phyloP scores from a whole-genome alignment of 768 basidiomycete species.

The Pholiota microspora region DNA sequence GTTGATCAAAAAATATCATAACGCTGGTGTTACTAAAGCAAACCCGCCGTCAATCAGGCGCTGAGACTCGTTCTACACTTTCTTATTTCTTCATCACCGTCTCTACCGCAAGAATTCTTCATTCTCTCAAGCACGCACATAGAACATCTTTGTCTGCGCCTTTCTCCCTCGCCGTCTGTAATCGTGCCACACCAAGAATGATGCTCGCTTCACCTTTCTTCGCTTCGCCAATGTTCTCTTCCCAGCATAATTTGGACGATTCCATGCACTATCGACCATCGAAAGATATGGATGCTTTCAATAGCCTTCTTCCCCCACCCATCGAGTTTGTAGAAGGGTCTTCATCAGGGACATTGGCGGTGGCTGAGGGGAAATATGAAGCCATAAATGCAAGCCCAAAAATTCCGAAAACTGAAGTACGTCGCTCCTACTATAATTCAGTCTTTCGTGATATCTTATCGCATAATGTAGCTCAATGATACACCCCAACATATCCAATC shows the following conservation, averaged over 20 bases:
- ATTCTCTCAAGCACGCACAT: background rate
- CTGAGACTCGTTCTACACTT: slow-evolving; percentile 2
- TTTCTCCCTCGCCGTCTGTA: background rate
- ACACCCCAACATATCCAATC: slow-evolving; percentile 24
- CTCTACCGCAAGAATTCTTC: background rate
- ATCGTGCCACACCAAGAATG: slow-evolving; percentile 24
- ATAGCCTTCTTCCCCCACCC: slow-evolving; percentile 74
- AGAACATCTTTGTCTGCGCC: background rate
- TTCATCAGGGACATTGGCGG: slow-evolving; percentile 69
- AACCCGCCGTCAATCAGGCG: slow-evolving; percentile 1
- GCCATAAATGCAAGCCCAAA: slow-evolving; percentile 74
- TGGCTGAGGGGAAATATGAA: slow-evolving; percentile 75
- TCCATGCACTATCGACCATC: slow-evolving; percentile 59
- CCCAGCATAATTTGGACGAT: slow-evolving; percentile 49
- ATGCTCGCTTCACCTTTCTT: slow-evolving; percentile 72
- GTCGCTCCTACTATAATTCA: slow-evolving; percentile 18
- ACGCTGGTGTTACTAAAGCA: slow-evolving; percentile 5
- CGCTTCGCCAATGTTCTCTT: slow-evolving; percentile 50
- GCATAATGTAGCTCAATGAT: slow-evolving; percentile 16
- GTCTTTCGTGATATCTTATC: slow-evolving; percentile 1
- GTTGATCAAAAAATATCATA: slow-evolving; percentile 21
- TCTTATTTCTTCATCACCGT: background rate
- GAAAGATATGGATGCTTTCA: slow-evolving; percentile 73
- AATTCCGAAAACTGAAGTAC: slow-evolving; percentile 44
- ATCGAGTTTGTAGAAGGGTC: slow-evolving; percentile 86